Base-by-base conservation (phyloP, 176 grass and related monocot genomes). In the Oryza rufipogon region DNA sequence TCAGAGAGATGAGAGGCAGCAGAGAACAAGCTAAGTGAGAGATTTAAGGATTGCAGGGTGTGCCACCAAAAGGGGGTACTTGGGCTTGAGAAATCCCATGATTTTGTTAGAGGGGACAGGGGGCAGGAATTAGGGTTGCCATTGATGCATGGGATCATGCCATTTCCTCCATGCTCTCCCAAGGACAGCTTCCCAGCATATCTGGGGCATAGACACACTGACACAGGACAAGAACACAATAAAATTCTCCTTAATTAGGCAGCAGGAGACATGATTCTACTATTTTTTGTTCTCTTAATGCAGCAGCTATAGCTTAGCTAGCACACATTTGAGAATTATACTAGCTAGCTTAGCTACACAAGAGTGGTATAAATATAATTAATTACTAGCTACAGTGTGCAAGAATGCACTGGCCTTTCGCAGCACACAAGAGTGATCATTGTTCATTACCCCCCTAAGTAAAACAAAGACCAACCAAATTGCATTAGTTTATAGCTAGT, bases 41-140 rank as follows among this genome's bases (percentile, higher is more conserved):
- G 68, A 73, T 86, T 73, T 64, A 60, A 83, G 67, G 74, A 60
- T 48, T 16, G 69, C 51, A 80, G 19, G 76, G 38, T n/a, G 23
- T 82, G 89, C 75, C 84, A 70, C 75, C 84, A 75, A 94, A 82
- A 87, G 72, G 32, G 48, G 90, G 78, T 87, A 83, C 66, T 65
- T 49, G 79, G 78, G 60, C 85, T 89, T 90, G 84, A 88, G 88
- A 91, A 94, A 84, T 88, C 84, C 90, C 81, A 97, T 94, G 86
- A 94, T 89, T 87, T 92, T 94, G 95, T 86, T 91, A 74, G 80
- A 80, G 85, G 94, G 74, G 90, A 97, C 92, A 97, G 56, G 74
- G 74, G 74, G 89, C 91, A 89, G 81, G 79, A 90, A 90, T 90
- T 88, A 91, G 90, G 92, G 83, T 83, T 73, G 79, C 45, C 84